A percentile compares a stretch with the other conserved stretches of the same genome.
Evolutionary conservation across 441 rosid genomes (phyloP).

Genomic region (Erodium chrysanthum): DNA sequence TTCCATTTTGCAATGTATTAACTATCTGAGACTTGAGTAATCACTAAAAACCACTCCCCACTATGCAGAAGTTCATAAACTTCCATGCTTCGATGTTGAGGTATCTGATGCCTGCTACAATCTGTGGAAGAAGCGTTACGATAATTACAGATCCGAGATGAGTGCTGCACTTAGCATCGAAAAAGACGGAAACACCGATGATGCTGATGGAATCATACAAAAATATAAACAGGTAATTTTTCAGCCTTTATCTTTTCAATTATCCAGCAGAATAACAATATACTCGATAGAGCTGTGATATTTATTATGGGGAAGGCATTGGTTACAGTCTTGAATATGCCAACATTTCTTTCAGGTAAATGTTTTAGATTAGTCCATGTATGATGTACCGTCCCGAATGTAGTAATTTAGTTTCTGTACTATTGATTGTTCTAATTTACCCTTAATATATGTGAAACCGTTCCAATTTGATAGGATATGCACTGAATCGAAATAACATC

Average conservation of each 20-base stretch:
- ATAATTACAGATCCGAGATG: slow-evolving; percentile 47
- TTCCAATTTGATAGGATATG: not conserved
- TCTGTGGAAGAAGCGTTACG: slow-evolving; percentile 31
- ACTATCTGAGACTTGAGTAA: not conserved
- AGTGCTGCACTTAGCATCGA: not conserved
- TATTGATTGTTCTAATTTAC: too few species aligned
- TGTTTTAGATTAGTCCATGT: too few species aligned
- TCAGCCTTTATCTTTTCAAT: not conserved
- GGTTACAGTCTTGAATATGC: too few species aligned
- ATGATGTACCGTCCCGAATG: too few species aligned
- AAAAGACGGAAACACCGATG: not conserved
- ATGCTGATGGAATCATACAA: slow-evolving; percentile 22
- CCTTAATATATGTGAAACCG: not conserved
- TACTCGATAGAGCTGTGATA: too few species aligned
- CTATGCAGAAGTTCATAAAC: slow-evolving; percentile 43
- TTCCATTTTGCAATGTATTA: not conserved
- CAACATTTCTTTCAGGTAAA: too few species aligned
- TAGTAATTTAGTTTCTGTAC: too few species aligned
- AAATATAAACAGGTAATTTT: slow-evolving; percentile 40
- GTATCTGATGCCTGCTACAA: slow-evolving; percentile 18
- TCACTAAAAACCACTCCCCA: not conserved
- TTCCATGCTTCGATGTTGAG: slow-evolving; percentile 31
- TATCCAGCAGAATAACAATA: not conserved
- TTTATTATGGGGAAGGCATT: too few species aligned
- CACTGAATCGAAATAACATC: too few species aligned